Evolutionary conservation across 2,329 filamentous ascomycete genomes (phyloP), one percentile per base, ranked within the genome.

Genomic region (Byssoonygena ceratinophila): DNA sequence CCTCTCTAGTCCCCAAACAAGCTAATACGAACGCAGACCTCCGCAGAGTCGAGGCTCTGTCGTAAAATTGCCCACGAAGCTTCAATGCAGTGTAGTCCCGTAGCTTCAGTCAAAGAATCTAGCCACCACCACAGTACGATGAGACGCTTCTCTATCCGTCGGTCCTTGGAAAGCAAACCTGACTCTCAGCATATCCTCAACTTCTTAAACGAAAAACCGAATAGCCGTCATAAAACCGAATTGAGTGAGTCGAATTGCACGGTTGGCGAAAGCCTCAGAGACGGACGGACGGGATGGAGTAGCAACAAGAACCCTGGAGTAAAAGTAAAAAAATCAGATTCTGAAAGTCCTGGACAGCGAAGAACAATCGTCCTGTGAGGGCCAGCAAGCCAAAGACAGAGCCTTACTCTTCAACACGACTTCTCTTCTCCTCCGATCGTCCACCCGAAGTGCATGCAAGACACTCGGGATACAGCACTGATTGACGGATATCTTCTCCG

Each of bases 71-170:
- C n/a, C 16, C 4, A 8, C n/a, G 18, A 29, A 25, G 32, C 5
- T 4, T 25, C 25, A 6, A 1, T n/a, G 4, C 2, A 14, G 1
- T 22, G 12, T 11, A 3, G 16, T 37, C 18, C 6, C 16, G 32
- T 12, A 25, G 4, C 5, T 37, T 51, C 50, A 47, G 16, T 47
- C 32, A 20, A 18, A 29, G 6, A 46, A 32, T 23, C 27, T 22
- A 32, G 50, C 50, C 11, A 52, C 50, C 32, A 52, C 31, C 50
- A 52, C 50, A 41, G 50, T 52, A 22, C 50, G 50, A 43, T 52
- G 50, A 34, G 44, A 52, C 18, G 50, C 50, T 47, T 52, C 50
- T 47, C 50, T 46, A 34, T 52, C 50, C 12, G 32, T 46, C 41
- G 25, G 50, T 41, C 41, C 50, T 52, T 52, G 43, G 22, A 52